These are phyloP conservation scores for Geranium incanum DNA, from an alignment of 441 rosid genomes.

Conservation along the genomic window DNA sequence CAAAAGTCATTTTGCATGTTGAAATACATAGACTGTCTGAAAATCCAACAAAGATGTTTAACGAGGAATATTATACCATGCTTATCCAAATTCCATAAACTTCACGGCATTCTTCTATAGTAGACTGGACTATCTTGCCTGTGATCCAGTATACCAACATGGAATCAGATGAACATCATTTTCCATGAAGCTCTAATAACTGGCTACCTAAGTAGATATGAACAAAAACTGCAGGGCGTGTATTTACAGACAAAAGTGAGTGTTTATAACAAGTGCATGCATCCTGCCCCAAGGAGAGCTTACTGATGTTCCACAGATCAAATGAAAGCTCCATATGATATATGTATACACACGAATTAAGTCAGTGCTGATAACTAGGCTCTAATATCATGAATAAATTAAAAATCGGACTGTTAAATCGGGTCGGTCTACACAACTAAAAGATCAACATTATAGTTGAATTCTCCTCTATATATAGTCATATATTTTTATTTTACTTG, in stretches of 20 bases:
- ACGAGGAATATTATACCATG: slow-evolving; percentile 39
- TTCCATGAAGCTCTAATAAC: background rate
- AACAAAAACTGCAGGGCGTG: background rate
- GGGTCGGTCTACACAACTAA: background rate
- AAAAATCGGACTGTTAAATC: background rate
- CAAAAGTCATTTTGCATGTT: background rate
- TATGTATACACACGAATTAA: no score
- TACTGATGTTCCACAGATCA: background rate
- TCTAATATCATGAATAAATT: background rate
- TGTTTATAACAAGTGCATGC: background rate
- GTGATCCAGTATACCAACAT: slow-evolving; percentile 13
- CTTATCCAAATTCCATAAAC: slow-evolving; percentile 65
- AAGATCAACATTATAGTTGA: background rate
- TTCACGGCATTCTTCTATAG: slow-evolving; percentile 82
- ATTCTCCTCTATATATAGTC: no score
- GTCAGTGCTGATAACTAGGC: background rate
- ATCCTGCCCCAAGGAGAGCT: background rate
- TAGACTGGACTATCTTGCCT: slow-evolving; percentile 89
- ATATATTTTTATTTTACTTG: background rate
- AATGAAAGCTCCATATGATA: background rate
- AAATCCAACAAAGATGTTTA: slow-evolving; percentile 9
- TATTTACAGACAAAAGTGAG: background rate
- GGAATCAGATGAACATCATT: background rate
- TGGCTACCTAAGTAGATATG: background rate
- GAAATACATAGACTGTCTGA: slow-evolving; percentile 6